A percentile compares a stretch with the other conserved stretches of the same genome.
phyloP scores from a whole-genome alignment of 2,329 filamentous ascomycete genomes.

The Ustulina deusta region DNA sequence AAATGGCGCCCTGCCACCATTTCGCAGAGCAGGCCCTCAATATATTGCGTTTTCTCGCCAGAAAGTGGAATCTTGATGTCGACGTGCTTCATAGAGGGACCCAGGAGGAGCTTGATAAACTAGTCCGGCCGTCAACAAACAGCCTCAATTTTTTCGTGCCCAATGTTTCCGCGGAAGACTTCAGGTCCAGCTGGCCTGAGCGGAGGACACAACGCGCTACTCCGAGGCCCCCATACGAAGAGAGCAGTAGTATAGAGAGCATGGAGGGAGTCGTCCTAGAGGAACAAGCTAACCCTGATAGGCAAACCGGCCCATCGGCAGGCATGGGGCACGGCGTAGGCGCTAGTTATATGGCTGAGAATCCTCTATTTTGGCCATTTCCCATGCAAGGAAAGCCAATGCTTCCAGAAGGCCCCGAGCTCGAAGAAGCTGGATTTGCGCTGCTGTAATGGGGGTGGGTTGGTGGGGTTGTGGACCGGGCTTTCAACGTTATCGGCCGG shows the following conservation, averaged over 20 bases:
- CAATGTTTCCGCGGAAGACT: conserved; percentile 61
- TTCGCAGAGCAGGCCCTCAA: conserved; percentile 71
- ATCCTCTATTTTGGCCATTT: conserved; percentile 71
- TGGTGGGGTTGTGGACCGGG: background rate
- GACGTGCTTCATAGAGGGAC: conserved; percentile 53
- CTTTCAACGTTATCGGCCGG: background rate
- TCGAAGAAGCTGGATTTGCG: conserved; percentile 66
- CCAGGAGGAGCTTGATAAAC: conserved; percentile 54
- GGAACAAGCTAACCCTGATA: conserved; percentile 9
- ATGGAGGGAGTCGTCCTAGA: conserved; percentile 44
- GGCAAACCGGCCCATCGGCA: conserved; percentile 3
- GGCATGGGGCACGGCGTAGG: conserved; percentile 22
- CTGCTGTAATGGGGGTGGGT: conserved; percentile 48
- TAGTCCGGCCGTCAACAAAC: conserved; percentile 61
- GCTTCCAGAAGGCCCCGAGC: conserved; percentile 59
- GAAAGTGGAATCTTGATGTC: conserved; percentile 69
- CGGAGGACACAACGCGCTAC: conserved; percentile 26
- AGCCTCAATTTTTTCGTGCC: conserved; percentile 70
- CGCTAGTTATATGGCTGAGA: conserved; percentile 49
- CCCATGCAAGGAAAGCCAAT: conserved; percentile 70
- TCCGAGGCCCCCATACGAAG: conserved; percentile 33
- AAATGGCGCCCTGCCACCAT: conserved; percentile 71
- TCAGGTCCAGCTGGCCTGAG: conserved; percentile 61
- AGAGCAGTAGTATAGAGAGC: conserved; percentile 32
- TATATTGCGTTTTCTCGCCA: conserved; percentile 68